phyloP scores from a whole-genome alignment of 768 basidiomycete species.

The Boletus eberwhitei region DNA sequence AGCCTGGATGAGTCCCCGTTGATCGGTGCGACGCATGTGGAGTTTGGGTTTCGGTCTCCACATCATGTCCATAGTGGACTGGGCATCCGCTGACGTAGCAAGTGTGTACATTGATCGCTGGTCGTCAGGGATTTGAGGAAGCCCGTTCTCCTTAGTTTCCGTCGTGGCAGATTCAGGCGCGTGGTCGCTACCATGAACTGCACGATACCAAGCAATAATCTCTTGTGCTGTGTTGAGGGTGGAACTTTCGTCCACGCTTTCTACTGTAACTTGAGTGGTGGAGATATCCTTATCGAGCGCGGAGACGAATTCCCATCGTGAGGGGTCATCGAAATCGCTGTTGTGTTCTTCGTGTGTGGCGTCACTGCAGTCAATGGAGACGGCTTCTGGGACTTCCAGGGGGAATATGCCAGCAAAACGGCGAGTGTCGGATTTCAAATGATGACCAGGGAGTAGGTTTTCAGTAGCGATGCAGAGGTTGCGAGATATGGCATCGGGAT shows the following conservation, averaged over 20 bases:
- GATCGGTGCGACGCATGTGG: slow-evolving; percentile 35
- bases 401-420: slow-evolving; percentile 27
- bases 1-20: slow-evolving; percentile 35
- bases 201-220: slow-evolving; percentile 19
- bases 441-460: background rate
- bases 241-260: slow-evolving; percentile 2
- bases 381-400: slow-evolving; percentile 2
- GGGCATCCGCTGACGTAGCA: slow-evolving; percentile 4
- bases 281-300: background rate
- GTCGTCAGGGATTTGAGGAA: slow-evolving; percentile 22
- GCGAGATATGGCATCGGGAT: background rate
- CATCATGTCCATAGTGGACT: slow-evolving; percentile 27
- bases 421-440: slow-evolving; percentile 21
- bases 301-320: slow-evolving; percentile 12
- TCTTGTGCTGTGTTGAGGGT: slow-evolving; percentile 22
- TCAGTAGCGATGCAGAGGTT: slow-evolving; percentile 3
- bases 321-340: slow-evolving; percentile 3
- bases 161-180: background rate
- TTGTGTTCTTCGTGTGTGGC: slow-evolving; percentile 13
- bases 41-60: slow-evolving; percentile 34
- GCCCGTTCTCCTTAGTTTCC: slow-evolving; percentile 14
- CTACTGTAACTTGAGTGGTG: background rate
- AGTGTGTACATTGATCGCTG: slow-evolving; percentile 27
- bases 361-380: slow-evolving; percentile 6
- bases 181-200: slow-evolving; percentile 3